Evolutionary conservation across 139 green algal species (phyloP), one percentile per base, ranked within the genome.

Genomic region (Chlorokybus atmophyticus): DNA sequence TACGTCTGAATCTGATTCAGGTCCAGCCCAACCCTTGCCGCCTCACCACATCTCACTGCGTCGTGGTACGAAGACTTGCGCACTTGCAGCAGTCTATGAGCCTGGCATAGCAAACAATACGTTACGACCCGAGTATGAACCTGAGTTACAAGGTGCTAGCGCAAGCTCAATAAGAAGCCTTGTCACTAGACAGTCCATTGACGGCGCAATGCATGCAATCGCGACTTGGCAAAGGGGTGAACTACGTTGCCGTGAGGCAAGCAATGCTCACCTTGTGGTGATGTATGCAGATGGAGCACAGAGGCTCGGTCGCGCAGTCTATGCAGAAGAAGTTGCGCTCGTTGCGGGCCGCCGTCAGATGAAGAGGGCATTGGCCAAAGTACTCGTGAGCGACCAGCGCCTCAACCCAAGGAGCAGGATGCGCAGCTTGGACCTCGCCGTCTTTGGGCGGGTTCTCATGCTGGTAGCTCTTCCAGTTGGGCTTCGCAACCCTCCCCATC

Each of bases 1-100:
- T 91, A 91, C 14, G 80, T 66, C 66, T 93, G 84, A 39, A 93
- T 79, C 26, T 66, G 72, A 0, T 30, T 29, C 3, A 82, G 67
- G 56, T 93, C 80, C 4, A 66, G 25, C n/a, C n/a, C n/a, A 52
- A 59, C 29, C 4, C 19, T 29, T 23, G 24, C 21, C 2, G 93
- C 58, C 49, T 93, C 84, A 2, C 56, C 50, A 23, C 82, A 63
- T 35, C 83, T 82, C 29, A 93, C 80, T 1, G 87, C 84, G 50
- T 93, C 82, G 59, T 93, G 82, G 66, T 93, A 93, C 6, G 57
- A 74, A 3, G 31, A 71, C 6, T 68, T 35, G 28, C 70, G 59
- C 5, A 79, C 60, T 44, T 78, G 71, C n/a, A 28, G n/a, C 25
- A 5, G 40, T 3, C 17, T 8, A 10, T 26, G 25, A 39, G 40